These are phyloP conservation scores for Clarireedia monteithiana DNA, from an alignment of 2,329 filamentous ascomycete genomes.

Conservation along the genomic window DNA sequence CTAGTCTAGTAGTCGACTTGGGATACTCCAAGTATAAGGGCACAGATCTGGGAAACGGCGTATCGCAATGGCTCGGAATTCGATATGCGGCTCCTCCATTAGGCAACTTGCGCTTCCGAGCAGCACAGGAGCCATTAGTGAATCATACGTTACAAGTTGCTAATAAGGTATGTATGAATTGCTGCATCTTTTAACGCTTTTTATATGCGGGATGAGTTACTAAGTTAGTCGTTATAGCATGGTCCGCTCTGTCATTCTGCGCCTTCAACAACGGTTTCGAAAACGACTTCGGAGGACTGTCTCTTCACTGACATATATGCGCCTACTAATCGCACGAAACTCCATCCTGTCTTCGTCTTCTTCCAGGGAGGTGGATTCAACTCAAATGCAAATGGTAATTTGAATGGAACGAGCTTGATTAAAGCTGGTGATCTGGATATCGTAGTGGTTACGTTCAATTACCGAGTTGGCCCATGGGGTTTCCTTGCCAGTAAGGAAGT, in stretches of 20 bases:
- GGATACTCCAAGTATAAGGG: constrained; percentile 62
- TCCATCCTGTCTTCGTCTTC: constrained; percentile 51
- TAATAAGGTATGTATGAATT: constrained; percentile 17
- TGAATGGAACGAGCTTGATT: constrained; percentile 55
- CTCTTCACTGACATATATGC: constrained; percentile 60
- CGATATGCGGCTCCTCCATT: constrained; percentile 65
- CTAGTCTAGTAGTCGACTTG: constrained; percentile 41
- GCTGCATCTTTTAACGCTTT: background rate
- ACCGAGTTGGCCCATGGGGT: constrained; percentile 66
- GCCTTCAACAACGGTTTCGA: constrained; percentile 17
- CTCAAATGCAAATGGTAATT: constrained; percentile 38
- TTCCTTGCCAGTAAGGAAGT: constrained; percentile 58
- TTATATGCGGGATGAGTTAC: background rate
- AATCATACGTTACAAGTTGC: constrained; percentile 19
- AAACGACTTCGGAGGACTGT: constrained; percentile 53
- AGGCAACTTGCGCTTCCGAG: constrained; percentile 56
- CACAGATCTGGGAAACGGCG: constrained; percentile 41
- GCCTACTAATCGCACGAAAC: constrained; percentile 41
- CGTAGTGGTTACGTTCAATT: constrained; percentile 66
- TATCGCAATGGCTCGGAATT: constrained; percentile 68
- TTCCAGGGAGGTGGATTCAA: constrained; percentile 57
- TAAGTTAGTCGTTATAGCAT: constrained; percentile 12
- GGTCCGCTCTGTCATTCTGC: constrained; percentile 21
- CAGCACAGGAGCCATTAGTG: constrained; percentile 53
- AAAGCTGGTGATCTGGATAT: constrained; percentile 51